Evolutionary conservation across 2,329 filamentous ascomycete genomes (phyloP), one percentile per base, ranked within the genome.

Genomic region (Colletotrichum spaethianum): DNA sequence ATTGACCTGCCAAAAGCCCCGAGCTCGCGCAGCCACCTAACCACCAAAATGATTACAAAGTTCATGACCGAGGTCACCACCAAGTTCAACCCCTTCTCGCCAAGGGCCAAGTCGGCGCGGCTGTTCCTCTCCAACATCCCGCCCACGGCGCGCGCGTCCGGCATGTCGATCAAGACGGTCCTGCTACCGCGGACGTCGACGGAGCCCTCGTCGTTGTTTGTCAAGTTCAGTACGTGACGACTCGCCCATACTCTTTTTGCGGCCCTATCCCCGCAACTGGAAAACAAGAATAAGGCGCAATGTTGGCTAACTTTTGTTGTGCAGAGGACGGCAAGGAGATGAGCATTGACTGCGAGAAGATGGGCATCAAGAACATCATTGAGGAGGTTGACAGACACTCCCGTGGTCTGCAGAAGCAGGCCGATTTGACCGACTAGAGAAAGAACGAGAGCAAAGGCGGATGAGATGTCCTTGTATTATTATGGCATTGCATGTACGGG

Each of bases 331-430:
- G 96, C 77, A 97, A 96, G 85, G 92, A 97, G 78, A 90, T 98
- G 85, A 90, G 91, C 42, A 89, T 98, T 48, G 92, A 98, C 80
- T 88, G 94, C 75, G 91, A 94, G 76, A 93, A 92, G 82, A 87
- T 95, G 83, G 93, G 92, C 76, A 95, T 98, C 80, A 93, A 94
- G 80, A 93, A 95, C 78, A 90, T 98, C 26, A 88, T 96, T 70
- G 93, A 95, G 81, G 95, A 98, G 83, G 91, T 98, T 55, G 93
- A 98, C 81, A 89, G 96, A 78, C 94, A 98, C 84, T 98, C 95
- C 62, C 90, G 96, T 76, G 86, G 88, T 76, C 83, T 98, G 79
- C 91, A 94, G 78, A 92, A 97, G 81, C 91, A 94, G 83, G 93
- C 95, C 77, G 95, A 97, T 79, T 84, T 98, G 80, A 84, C 83